These are phyloP conservation scores for Asterochloris sp. DNA, from an alignment of 139 green algal genomes.

Conservation along the genomic window DNA sequence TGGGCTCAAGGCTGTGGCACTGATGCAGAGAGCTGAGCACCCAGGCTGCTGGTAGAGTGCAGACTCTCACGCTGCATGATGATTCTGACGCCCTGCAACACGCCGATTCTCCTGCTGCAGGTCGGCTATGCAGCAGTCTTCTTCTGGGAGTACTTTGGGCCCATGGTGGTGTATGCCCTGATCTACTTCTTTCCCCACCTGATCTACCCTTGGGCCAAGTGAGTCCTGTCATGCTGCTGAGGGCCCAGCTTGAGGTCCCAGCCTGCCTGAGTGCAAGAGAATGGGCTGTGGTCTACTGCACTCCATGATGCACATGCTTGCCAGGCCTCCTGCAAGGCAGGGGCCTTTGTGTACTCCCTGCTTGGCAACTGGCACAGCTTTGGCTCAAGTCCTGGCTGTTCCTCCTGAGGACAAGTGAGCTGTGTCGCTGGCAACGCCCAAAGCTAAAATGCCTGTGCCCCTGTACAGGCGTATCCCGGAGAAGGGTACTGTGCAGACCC, in stretches of 20 bases:
- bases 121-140: conserved; percentile 95
- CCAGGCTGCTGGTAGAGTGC: not conserved
- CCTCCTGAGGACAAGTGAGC: not conserved
- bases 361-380: not conserved
- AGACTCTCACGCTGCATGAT: not conserved
- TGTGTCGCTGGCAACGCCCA: not conserved
- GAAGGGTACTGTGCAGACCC: conserved; percentile 14
- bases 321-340: not conserved
- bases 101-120: conserved; percentile 34
- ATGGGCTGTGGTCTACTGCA: no score
- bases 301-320: no score
- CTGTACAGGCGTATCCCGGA: conserved; percentile 12
- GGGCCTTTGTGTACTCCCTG: not conserved
- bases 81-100: no score
- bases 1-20: no score
- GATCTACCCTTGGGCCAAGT: conserved; percentile 64
- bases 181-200: conserved; percentile 85
- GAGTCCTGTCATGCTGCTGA: conserved; percentile 14
- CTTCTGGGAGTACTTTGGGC: conserved; percentile 98
- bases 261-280: no score
- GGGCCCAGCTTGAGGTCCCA: no score
- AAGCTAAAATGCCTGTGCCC: not conserved
- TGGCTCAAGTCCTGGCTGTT: not conserved
- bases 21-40: not conserved
- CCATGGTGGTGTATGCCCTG: conserved; percentile 87